Evolutionary conservation across 345 rosid species (phyloP), one percentile per base, ranked within the genome.

Genomic region (Diplotaxis tenuifolia): DNA sequence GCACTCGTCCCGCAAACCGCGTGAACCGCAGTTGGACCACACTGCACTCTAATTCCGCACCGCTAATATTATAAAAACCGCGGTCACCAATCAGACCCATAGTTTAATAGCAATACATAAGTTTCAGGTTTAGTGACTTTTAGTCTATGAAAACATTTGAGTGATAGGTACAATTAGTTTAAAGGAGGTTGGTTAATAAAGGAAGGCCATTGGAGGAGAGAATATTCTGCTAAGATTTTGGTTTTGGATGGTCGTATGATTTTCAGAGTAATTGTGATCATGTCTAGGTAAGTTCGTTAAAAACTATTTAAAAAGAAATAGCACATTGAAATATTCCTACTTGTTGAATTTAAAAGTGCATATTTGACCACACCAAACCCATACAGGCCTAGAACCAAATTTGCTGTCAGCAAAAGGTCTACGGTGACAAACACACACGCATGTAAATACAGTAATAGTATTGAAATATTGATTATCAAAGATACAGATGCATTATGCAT

Each of bases 351-450:
- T 1, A 62, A 71, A 71, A 71, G 27, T 34, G 67, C 7, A 47
- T 31, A 49, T 71, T 60, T 60, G 67, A 72, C 63, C 75, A 72
- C 27, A 72, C 69, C 69, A 36, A 72, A 62, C 55, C 68, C 75
- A 71, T 60, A 31, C 62, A 62, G 27, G 21, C 32, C 12, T 47
- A 70, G 47, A 28, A 29, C 32, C 59, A 25, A 60, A 60, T 70
- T 50, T 16, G 61, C 27, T 72, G 22, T 72, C 62, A 52, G 54
- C 27, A 50, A 72, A 62, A 50, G 9, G 38, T 60, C 16, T 50
- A 32, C 16, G 34, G 54, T 70, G 58, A 45, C 59, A 28, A n/a
- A 70, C 36, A 14, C 32, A 20, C 56, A 58, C 66, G 49, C 16
- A 29, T 15, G 38, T 5, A 45, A 45, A 9, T 59, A 15, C 42